A percentile compares a stretch with the other conserved stretches of the same genome.
Evolutionary conservation across 257 asterid species (phyloP).

Genomic region (Solanum gracilifrons): DNA sequence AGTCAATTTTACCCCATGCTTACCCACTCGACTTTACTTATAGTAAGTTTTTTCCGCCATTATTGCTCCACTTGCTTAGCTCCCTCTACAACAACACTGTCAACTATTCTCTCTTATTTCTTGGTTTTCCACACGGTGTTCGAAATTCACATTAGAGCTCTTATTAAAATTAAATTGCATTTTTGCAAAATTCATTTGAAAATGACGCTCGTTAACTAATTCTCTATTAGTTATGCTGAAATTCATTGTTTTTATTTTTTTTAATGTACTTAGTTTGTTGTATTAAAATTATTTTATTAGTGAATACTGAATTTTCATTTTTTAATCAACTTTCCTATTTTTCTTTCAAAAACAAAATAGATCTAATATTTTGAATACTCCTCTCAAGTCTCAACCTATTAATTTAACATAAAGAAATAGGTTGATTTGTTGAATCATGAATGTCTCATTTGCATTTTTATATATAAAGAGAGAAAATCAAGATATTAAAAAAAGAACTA

Average conservation of each 20-base stretch:
- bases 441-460: background rate
- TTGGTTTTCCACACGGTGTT: rapidly evolving
- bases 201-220: too few relatives aligned
- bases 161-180: rapidly evolving
- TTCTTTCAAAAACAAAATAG: background rate
- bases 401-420: background rate
- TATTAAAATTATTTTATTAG: background rate
- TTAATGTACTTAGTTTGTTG: background rate
- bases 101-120: background rate
- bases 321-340: background rate
- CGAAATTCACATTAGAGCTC: rapidly evolving
- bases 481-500: background rate
- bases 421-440: background rate
- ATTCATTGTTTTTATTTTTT: too few relatives aligned
- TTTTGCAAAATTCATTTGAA: rapidly evolving
- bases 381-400: background rate
- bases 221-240: background rate
- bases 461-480: background rate
- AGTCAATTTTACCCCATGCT: background rate
- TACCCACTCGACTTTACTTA: background rate
- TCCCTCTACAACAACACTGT: background rate
- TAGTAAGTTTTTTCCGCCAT: background rate
- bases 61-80: background rate
- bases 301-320: background rate
- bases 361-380: background rate